Conservation (phyloP, 352 stramenopile genomes). For the Saprolegnia diclina region DNA sequence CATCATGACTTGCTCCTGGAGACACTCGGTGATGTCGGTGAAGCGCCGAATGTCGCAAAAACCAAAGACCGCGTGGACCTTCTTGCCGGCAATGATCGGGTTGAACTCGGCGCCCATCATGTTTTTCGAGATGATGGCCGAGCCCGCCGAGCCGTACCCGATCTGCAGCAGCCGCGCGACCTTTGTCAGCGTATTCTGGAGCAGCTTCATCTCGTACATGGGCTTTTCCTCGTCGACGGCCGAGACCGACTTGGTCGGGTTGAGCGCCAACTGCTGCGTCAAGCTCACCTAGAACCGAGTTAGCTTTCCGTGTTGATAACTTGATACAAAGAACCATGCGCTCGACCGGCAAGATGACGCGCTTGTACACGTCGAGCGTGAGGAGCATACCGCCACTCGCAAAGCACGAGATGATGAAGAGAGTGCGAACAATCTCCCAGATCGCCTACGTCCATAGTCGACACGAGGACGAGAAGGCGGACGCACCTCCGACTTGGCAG, state of each 20-base stretch:
- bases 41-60: conserved; percentile 87
- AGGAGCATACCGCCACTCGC: background rate
- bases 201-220: conserved; percentile 23
- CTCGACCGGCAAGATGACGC: conserved; percentile 17
- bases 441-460: background rate
- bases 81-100: conserved; percentile 43
- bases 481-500: background rate
- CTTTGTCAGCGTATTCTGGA: conserved; percentile 28
- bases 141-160: conserved; percentile 27
- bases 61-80: conserved; percentile 76
- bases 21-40: conserved; percentile 83
- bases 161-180: conserved; percentile 28
- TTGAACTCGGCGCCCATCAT: conserved; percentile 29
- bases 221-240: conserved; percentile 1
- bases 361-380: conserved; percentile 22
- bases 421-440: conserved; percentile 1
- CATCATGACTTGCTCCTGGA: conserved; percentile 87
- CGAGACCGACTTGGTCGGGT: conserved; percentile 10
- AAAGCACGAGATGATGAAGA: conserved; percentile 19
- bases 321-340: background rate
- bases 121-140: conserved; percentile 31
- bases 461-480: background rate
- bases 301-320: background rate
- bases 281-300: background rate
- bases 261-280: conserved; percentile 22